Base-by-base conservation (phyloP, 768 basidiomycete species). In the Macrolepiota fuliginosa region DNA sequence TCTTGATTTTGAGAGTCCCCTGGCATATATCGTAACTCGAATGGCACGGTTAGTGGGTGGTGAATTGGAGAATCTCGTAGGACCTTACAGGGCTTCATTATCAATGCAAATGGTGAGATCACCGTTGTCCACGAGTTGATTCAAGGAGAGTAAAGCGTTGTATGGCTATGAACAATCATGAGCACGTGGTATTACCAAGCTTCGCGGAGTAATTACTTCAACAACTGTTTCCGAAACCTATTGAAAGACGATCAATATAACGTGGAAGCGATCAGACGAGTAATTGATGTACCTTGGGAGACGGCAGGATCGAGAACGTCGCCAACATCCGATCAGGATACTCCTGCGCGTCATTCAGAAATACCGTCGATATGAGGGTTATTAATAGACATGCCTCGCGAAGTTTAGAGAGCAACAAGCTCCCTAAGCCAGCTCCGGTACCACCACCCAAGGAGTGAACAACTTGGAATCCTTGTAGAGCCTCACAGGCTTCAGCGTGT, bases 371-470 rank as follows among this genome's bases (percentile, higher is more conserved):
- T 35, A 39, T 2, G 19, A 19, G 37, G 25, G 22, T 5, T 9
- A 37, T 17, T 36, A 37, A 49, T 63, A 63, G 45, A 68, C 80
- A 65, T 63, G 83, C 91, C 77, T 95, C 93, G 56, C 91, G 84
- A 62, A 95, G 75, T 70, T 95, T 95, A 39, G 87, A 86, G 37
- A 96, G 74, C 57, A 96, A 76, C 46, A 96, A 77, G 59, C 87
- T 88, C 40, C 94, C 94, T 45, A 96, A 73, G 17, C 94, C 94
- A 24, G 94, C 86, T 39, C 94, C 94, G 2, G 92, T 96, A 39
- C 94, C 94, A 63, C 94, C 94, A 37, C 94, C 94, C 17, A 98
- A 84, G 17, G 94, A 94, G 65, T 96, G 94, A 10, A 94, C 73
- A 51, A 95, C 73, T 67, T 96, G 94, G 70, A 96, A 94, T 0